phyloP scores from a whole-genome alignment of 345 rosid genomes.

The Populus simonii region DNA sequence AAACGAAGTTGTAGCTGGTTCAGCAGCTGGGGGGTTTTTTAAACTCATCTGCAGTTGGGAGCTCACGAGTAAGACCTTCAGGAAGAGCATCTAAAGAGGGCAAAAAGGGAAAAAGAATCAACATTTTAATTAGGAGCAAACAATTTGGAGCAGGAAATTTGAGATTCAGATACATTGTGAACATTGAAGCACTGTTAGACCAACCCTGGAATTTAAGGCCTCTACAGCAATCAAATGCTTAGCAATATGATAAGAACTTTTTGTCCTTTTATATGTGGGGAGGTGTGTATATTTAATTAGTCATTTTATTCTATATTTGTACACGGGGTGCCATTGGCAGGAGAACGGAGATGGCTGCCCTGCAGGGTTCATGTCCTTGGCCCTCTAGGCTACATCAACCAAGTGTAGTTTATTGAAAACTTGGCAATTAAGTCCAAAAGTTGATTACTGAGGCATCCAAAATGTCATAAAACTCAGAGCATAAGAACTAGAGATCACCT shows the following conservation, averaged over 20 bases:
- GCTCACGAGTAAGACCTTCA: constrained; percentile 81
- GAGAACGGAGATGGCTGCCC: not conserved
- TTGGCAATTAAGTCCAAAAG: not conserved
- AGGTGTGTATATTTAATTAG: not conserved
- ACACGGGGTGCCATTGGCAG: not conserved
- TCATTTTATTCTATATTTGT: not conserved
- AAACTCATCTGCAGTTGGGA: constrained; percentile 70
- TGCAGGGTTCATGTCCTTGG: not conserved
- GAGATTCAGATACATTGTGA: not conserved
- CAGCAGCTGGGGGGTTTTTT: constrained; percentile 38
- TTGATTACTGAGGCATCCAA: not conserved
- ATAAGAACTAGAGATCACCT: constrained; percentile 38
- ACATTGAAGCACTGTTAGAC: not conserved
- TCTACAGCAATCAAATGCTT: not conserved
- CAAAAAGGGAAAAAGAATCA: not conserved
- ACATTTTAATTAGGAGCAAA: not conserved
- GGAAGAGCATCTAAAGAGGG: constrained; percentile 60
- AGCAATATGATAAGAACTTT: no score
- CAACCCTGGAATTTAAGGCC: not conserved
- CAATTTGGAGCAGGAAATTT: not conserved
- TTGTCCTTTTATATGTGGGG: not conserved
- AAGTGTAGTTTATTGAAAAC: not conserved
- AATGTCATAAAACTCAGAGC: not conserved
- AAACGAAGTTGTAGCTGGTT: constrained; percentile 34
- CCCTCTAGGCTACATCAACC: not conserved